Percentiles rank a stretch among this genome's conserved stretches.
Conservation (phyloP, 75 land plant species). For the Picea glauca region DNA sequence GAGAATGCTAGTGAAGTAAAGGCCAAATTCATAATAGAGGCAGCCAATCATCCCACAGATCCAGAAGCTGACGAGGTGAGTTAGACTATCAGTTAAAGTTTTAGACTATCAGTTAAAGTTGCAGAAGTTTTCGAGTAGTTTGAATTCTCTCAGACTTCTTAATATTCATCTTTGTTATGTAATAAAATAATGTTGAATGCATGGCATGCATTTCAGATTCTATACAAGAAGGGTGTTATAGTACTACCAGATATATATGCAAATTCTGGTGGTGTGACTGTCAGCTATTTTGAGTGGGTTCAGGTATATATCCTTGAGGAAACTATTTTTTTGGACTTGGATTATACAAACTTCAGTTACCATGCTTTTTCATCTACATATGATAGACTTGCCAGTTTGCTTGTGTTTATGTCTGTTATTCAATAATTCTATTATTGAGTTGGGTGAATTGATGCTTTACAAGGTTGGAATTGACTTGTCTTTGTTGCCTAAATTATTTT, state of each 20-base stretch:
- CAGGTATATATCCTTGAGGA: slow-evolving; percentile 45
- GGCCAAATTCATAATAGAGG: slow-evolving; percentile 77
- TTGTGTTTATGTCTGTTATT: too few relatives aligned
- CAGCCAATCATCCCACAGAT: slow-evolving; percentile 84
- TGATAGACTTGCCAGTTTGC: too few relatives aligned
- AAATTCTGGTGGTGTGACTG: slow-evolving; percentile 79
- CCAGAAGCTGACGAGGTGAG: slow-evolving; percentile 84
- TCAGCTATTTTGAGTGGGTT: slow-evolving; percentile 92
- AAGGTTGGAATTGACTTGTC: background rate
- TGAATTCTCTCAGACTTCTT: background rate
- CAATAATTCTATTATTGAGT: too few relatives aligned
- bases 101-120: too few relatives aligned
- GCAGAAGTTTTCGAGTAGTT: background rate
- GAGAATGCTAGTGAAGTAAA: slow-evolving; percentile 70
- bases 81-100: background rate
- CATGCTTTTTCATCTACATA: too few relatives aligned
- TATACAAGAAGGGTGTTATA: slow-evolving; percentile 69
- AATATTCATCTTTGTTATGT: too few relatives aligned
- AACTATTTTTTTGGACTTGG: background rate
- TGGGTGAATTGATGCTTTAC: background rate
- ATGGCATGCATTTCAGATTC: slow-evolving; percentile 32
- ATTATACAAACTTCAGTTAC: too few relatives aligned
- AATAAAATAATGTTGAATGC: background rate
- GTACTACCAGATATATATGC: slow-evolving; percentile 78
- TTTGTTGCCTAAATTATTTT: too few relatives aligned